Base-by-base conservation (phyloP, 805 yeast genomes). In the Barnettozyma sp. region DNA sequence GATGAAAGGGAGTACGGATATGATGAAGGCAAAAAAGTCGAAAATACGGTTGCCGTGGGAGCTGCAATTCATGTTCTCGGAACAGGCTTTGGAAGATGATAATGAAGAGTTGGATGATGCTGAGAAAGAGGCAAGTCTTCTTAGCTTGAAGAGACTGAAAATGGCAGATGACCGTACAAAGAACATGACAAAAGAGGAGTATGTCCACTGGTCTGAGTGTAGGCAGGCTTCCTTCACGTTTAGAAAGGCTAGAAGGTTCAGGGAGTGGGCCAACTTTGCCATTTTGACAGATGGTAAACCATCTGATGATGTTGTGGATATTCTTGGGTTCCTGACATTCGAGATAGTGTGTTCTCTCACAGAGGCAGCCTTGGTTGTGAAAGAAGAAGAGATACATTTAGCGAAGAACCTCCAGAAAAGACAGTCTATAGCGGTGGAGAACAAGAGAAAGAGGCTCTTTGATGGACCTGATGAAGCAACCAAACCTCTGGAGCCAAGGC, bases 141-240 rank as follows among this genome's bases (percentile, higher is more conserved):
- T 94, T 0, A 85, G 94, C n/a, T 62, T 86, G 57, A 86, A 87
- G 56, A 67, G 97, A 39, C 69, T 92, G 46, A 86, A 87, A 51
- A 78, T 76, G 59, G 97, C 97, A 4, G 98, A 92, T 59, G 96
- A 92, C 34, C 70, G 98, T 43, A 92, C 98, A 0, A 75, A 69
- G 45, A 73, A 81, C 47, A 92, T 92, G 98, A 92, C 98, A 1
- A 82, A 78, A 53, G 96, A 92, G 50, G 98, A 92, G 55, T 92
- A 92, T 52, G 98, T 88, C 13, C 98, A 92, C 56, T 92, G 97
- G 97, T 84, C 95, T 10, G 98, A 92, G 54, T 92, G 98, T 60
- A 74, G 98, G 43, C 98, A 92, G 58, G 97, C 97, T 1, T 80
- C 94, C 40, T 92, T 92, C 57, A 92, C 98, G 1, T 92, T 87